phyloP scores from a whole-genome alignment of 2,329 filamentous ascomycete genomes.

The Monilinia polystroma region DNA sequence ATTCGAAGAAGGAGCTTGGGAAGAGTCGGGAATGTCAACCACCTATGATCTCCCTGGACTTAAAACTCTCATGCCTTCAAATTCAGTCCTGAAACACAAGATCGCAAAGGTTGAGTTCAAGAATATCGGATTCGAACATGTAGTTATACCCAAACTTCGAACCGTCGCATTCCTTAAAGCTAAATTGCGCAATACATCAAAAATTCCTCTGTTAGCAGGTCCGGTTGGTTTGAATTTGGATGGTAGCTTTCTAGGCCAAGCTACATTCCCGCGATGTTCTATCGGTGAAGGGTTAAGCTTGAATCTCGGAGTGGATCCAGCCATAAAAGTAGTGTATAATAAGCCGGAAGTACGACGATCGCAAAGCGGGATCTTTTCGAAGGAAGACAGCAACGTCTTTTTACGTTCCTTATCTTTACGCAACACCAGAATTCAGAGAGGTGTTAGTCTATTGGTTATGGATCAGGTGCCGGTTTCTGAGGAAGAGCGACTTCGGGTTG shows the following conservation, averaged over 20 bases:
- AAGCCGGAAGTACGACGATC: constrained; percentile 54
- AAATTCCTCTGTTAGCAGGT: constrained; percentile 56
- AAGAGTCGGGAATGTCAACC: constrained; percentile 57
- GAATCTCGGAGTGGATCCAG: constrained; percentile 59
- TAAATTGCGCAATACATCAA: constrained; percentile 54
- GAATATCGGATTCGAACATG: constrained; percentile 54
- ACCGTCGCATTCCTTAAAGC: constrained; percentile 60
- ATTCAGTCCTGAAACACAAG: constrained; percentile 56
- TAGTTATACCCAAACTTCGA: constrained; percentile 60
- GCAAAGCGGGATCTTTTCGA: constrained; percentile 53
- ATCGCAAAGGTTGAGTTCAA: constrained; percentile 55
- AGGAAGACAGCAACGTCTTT: constrained; percentile 53
- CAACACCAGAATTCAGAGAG: constrained; percentile 49
- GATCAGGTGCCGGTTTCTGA: constrained; percentile 64
- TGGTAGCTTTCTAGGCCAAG: constrained; percentile 59
- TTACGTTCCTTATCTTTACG: constrained; percentile 49
- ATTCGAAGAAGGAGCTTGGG: constrained; percentile 55
- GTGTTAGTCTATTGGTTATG: constrained; percentile 51
- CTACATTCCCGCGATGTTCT: constrained; percentile 54
- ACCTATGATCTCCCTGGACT: constrained; percentile 60
- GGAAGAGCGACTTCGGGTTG: constrained; percentile 56
- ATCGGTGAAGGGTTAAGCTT: constrained; percentile 55
- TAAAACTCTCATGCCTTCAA: constrained; percentile 55
- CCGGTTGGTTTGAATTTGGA: constrained; percentile 61
- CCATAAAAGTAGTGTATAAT: constrained; percentile 54